Base-by-base conservation (phyloP, 164 flowering plant species). In the Tetracentron sinense region DNA sequence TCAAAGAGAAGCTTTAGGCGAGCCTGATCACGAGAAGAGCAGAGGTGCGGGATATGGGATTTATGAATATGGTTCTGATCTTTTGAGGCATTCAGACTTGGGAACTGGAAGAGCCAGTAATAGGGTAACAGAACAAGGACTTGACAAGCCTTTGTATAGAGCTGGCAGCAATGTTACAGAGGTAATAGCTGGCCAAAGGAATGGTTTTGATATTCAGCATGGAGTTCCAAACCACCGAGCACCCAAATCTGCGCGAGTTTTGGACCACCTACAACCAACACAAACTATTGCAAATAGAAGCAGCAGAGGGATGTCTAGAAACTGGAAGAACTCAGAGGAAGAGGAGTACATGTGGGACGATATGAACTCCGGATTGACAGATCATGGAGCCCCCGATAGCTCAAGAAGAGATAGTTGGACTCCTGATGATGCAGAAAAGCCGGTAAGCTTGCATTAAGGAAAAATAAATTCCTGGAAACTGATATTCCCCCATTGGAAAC, bases 271-370 rank as follows among this genome's bases (percentile, higher is more conserved):
- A 53, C 80, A 54, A 60, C 56, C 71, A 23, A 42, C 70, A 49
- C 72, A 64, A 28, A 64, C 47, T 38, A 35, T 56, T 67, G 66
- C 66, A 25, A 61, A 62, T 54, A 75, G 68, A 62, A 75, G 72
- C 69, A 71, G 75, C 44, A 64, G 71, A 60, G 85, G 69, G 48
- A 59, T 74, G 56, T 66, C 79, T 60, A 64, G 66, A 66, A 90
- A 75, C 82, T 90, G 97, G 98, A 85, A 88, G 66, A 87, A 87
- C 67, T 87, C 96, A 28, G 98, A 90, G 69, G 98, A 92, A 73
- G 98, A 92, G 65, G 96, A 93, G 80, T 93, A 74, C 74, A 73
- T 74, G 72, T 90, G 98, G 98, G 90, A 85, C 67, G 86, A 85
- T 58, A 75, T 82, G 79, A 82, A 76, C 63, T 74, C 92, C 31